phyloP scores from a whole-genome alignment of 228 moss, liverwort and hornwort genomes.

The Sphagnum fallax region DNA sequence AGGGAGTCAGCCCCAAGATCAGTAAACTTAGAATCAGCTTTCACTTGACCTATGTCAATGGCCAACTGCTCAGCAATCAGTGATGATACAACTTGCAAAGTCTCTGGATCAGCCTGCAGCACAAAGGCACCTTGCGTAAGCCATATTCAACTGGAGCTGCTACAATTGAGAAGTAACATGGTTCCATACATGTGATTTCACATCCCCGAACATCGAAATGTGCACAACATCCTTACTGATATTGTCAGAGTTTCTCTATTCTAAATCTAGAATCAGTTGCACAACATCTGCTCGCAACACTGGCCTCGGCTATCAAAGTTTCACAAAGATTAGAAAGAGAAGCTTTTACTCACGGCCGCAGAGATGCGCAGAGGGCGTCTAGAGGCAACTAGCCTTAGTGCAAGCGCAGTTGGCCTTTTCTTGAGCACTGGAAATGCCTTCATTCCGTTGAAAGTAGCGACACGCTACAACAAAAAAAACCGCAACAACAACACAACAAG shows the following conservation, averaged over 20 bases:
- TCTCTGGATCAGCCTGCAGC: slow-evolving; percentile 15
- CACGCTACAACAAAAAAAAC: background rate
- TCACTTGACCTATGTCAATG: background rate
- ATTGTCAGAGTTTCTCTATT: too few species aligned
- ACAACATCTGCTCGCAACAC: background rate
- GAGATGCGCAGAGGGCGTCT: background rate
- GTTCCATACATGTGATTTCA: background rate
- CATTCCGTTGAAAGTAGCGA: slow-evolving; percentile 11
- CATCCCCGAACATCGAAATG: background rate
- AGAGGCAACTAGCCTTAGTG: background rate
- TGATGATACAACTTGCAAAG: slow-evolving; percentile 10
- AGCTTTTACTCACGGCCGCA: background rate
- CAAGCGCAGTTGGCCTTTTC: background rate
- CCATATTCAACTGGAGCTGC: too few species aligned
- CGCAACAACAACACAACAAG: too few species aligned
- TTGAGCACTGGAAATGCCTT: slow-evolving; percentile 9
- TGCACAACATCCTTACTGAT: too few species aligned
- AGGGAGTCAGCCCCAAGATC: slow-evolving; percentile 38
- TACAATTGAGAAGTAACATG: too few species aligned
- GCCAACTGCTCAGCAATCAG: slow-evolving; percentile 22
- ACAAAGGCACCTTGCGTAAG: too few species aligned
- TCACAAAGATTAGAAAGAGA: background rate
- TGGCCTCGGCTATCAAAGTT: background rate
- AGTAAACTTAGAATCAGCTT: slow-evolving; percentile 19
- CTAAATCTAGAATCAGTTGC: too few species aligned